Conservation (phyloP, 306 rosid species). For the Gleditsia sinensis region DNA sequence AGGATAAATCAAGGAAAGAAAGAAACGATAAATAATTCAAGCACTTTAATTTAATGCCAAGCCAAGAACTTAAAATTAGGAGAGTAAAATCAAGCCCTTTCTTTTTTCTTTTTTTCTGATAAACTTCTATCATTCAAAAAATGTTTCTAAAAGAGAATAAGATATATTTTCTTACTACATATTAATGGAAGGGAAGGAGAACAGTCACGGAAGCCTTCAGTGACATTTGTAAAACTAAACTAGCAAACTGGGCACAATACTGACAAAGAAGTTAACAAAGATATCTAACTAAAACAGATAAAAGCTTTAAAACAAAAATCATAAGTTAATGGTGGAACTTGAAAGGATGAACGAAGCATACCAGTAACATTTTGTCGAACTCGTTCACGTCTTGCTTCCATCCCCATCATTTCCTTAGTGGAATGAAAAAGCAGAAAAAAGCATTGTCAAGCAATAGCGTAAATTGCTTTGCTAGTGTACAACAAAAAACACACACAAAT, state of each 20-base stretch:
- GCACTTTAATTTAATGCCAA: too few relatives aligned
- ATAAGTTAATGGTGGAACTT: constrained; percentile 18
- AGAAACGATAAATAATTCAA: too few relatives aligned
- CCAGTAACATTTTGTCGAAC: constrained; percentile 84
- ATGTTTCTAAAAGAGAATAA: too few relatives aligned
- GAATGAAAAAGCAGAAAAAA: constrained; percentile 50
- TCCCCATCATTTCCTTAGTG: constrained; percentile 64
- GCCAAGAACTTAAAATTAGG: too few relatives aligned
- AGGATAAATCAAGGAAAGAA: too few relatives aligned
- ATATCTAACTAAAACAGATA: constrained; percentile 18
- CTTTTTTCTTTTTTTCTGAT: too few relatives aligned
- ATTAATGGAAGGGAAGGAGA: constrained; percentile 28
- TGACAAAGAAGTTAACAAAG: background rate
- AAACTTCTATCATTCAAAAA: too few relatives aligned
- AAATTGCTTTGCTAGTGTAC: background rate
- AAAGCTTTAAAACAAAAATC: constrained; percentile 25
- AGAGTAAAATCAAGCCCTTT: too few relatives aligned
- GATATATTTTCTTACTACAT: too few relatives aligned
- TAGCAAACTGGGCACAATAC: constrained; percentile 26
- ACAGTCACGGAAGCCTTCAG: constrained; percentile 19
- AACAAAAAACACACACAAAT: too few relatives aligned
- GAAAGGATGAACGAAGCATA: constrained; percentile 65
- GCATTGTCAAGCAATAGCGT: background rate
- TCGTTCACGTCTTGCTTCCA: constrained; percentile 88
- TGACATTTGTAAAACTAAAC: background rate